Conservation (phyloP, 2,329 filamentous ascomycete genomes). For the Periconia sp. region DNA sequence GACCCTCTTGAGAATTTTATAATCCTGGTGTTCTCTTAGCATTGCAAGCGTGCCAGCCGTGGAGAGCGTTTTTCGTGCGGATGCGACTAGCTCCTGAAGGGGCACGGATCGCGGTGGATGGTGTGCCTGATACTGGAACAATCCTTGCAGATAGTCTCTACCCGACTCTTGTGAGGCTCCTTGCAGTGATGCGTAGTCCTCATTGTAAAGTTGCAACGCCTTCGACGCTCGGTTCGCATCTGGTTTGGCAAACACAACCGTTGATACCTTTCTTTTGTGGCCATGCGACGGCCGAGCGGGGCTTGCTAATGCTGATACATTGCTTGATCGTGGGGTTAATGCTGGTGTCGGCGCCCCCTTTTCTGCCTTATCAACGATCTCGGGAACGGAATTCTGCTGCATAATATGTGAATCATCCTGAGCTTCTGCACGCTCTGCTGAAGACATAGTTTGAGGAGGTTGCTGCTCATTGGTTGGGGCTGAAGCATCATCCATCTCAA, state of each 20-base stretch:
- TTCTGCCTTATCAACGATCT: constrained; percentile 69
- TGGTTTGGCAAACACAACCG: constrained; percentile 79
- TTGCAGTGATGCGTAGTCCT: constrained; percentile 52
- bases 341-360: constrained; percentile 55
- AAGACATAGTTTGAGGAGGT: constrained; percentile 24
- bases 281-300: constrained; percentile 28
- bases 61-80: constrained; percentile 87
- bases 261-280: constrained; percentile 66
- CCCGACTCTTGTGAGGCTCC: constrained; percentile 55
- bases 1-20: constrained; percentile 82
- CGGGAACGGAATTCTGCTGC: constrained; percentile 73
- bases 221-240: constrained; percentile 32
- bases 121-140: constrained; percentile 65
- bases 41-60: constrained; percentile 84
- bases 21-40: constrained; percentile 85
- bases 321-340: constrained; percentile 45
- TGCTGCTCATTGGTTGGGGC: constrained; percentile 8
- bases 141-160: constrained; percentile 66
- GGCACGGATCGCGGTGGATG: constrained; percentile 60
- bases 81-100: constrained; percentile 75
- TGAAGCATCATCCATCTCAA: constrained; percentile 40
- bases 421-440: too few species aligned
- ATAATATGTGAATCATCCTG: too few species aligned
- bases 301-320: constrained; percentile 31
- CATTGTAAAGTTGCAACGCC: constrained; percentile 38